Evolutionary conservation across 257 asterid genomes (phyloP).

Genomic region (Misopates orontium): DNA sequence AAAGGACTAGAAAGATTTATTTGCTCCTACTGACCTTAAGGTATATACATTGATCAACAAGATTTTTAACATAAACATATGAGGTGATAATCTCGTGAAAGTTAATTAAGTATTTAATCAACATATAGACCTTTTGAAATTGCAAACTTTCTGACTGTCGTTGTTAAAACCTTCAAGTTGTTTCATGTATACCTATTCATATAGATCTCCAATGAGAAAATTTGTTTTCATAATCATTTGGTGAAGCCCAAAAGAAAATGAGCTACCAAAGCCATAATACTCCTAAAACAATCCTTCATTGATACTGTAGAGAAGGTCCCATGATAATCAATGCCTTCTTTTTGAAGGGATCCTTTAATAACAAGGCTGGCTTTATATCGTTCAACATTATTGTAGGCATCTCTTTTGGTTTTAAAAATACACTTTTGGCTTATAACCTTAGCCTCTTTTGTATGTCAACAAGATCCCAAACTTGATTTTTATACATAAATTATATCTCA

Average conservation of each 20-base stretch:
- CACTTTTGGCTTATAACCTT: background rate
- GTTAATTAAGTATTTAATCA: background rate
- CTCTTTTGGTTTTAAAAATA: background rate
- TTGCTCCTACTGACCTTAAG: too few species aligned
- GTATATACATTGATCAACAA: too few species aligned
- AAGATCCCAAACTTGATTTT: too few species aligned
- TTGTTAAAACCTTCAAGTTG: background rate
- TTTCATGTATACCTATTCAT: background rate
- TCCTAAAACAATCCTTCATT: background rate
- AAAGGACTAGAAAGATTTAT: too few species aligned
- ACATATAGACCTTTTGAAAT: background rate
- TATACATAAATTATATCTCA: too few species aligned
- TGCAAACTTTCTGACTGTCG: background rate
- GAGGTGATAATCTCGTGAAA: too few species aligned
- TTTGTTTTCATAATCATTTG: background rate
- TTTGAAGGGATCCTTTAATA: too few species aligned
- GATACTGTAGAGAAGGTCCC: too few species aligned
- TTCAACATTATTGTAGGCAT: background rate
- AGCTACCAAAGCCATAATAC: background rate
- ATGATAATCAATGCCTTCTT: too few species aligned
- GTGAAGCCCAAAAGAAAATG: background rate
- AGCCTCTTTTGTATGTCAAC: too few species aligned
- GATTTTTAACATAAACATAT: too few species aligned
- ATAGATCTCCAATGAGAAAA: background rate
- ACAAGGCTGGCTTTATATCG: background rate